These are phyloP conservation scores for Lepidium didymum DNA, from an alignment of 345 rosid genomes.

Conservation along the genomic window DNA sequence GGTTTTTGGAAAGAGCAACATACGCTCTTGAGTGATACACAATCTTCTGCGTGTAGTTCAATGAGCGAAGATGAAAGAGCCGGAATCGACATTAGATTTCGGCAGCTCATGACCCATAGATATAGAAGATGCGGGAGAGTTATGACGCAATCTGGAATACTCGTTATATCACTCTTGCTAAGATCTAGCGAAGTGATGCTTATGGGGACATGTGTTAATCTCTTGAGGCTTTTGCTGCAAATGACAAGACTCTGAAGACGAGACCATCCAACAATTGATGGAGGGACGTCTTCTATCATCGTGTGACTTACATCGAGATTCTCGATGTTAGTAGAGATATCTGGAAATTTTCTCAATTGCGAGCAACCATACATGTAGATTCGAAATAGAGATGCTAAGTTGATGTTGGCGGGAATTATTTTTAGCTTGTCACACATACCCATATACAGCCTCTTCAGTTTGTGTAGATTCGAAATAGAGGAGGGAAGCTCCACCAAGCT, in stretches of 20 bases:
- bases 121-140: neutral
- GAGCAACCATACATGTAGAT: neutral
- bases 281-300: neutral
- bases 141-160: neutral
- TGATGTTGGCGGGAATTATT: slow-evolving; percentile 1
- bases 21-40: neutral
- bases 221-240: neutral
- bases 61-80: neutral
- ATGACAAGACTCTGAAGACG: neutral
- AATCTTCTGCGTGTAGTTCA: neutral
- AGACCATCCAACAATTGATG: neutral
- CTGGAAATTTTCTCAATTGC: neutral
- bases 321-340: too few relatives aligned
- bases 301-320: too few relatives aligned
- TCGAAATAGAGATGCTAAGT: neutral
- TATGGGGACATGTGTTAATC: neutral
- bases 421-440: neutral
- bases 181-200: neutral
- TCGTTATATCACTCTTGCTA: neutral
- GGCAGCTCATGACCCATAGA: neutral
- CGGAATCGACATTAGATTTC: neutral
- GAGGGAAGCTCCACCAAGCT: slow-evolving; percentile 19
- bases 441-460: neutral
- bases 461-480: neutral
- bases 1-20: neutral